phyloP scores from a whole-genome alignment of 2,329 filamentous ascomycete genomes.

The Bipolaris victoriae region DNA sequence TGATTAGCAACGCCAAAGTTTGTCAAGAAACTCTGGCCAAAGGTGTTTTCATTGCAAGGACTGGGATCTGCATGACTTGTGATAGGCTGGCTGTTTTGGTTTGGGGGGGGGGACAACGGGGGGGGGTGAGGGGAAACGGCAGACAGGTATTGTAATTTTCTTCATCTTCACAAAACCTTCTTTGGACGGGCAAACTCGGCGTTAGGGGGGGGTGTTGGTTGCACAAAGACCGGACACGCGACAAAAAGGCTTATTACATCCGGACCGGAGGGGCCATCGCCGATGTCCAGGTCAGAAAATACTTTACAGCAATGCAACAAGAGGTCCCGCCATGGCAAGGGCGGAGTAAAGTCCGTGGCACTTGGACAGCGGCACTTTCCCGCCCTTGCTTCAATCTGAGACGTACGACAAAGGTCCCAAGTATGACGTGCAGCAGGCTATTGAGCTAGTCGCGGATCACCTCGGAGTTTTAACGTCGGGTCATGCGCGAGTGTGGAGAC shows the following conservation, averaged over 20 bases:
- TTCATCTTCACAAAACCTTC: slow-evolving; percentile 4
- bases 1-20: background rate
- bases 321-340: background rate
- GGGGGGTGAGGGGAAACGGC: background rate
- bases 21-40: background rate
- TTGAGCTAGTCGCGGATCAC: slow-evolving; percentile 14
- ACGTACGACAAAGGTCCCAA: slow-evolving; percentile 13
- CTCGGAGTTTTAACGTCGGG: slow-evolving; percentile 13
- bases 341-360: slow-evolving; percentile 12
- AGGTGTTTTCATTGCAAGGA: background rate
- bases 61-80: background rate
- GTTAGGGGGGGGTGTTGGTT: background rate
- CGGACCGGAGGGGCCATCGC: background rate
- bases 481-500: slow-evolving; percentile 8
- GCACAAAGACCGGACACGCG: background rate
- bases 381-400: slow-evolving; percentile 8
- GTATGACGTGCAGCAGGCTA: slow-evolving; percentile 22
- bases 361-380: slow-evolving; percentile 2
- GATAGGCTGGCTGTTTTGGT: background rate
- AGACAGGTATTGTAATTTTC: background rate
- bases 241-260: background rate
- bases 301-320: background rate
- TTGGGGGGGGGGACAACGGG: background rate
- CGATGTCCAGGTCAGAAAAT: background rate
- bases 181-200: background rate